These are phyloP conservation scores for Durio zibethinus DNA, from an alignment of 345 rosid species.

Conservation along the genomic window DNA sequence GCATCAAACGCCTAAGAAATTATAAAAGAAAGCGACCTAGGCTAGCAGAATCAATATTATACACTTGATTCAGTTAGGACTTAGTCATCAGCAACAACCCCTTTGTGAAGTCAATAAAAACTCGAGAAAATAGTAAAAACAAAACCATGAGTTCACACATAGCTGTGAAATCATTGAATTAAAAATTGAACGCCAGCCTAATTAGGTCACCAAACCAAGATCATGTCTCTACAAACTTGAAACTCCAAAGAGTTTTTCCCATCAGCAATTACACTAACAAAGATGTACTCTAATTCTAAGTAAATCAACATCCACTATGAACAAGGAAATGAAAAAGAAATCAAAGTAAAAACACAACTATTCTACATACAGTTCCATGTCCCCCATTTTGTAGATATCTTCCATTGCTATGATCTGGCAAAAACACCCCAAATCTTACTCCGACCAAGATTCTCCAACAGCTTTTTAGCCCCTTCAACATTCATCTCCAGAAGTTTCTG, in stretches of 20 bases:
- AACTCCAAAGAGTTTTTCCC: background rate
- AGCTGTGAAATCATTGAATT: constrained; percentile 19
- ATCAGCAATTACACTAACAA: constrained; percentile 16
- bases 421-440: constrained; percentile 89
- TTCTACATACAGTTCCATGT: constrained; percentile 41
- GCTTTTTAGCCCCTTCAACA: constrained; percentile 79
- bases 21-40: background rate
- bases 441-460: constrained; percentile 55
- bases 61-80: background rate
- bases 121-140: background rate
- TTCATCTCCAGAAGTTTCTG: constrained; percentile 76
- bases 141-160: background rate
- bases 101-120: background rate
- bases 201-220: constrained; percentile 35
- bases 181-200: constrained; percentile 17
- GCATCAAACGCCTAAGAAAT: background rate
- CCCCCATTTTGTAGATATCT: background rate
- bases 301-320: constrained; percentile 31
- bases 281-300: constrained; percentile 24
- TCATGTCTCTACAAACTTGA: constrained; percentile 30
- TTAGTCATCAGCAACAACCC: background rate
- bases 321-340: constrained; percentile 13
- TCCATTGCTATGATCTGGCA: constrained; percentile 40
- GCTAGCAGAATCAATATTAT: background rate
- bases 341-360: constrained; percentile 26